Conservation (phyloP, 352 stramenopile genomes). For the Globisporangium camurandrum region DNA sequence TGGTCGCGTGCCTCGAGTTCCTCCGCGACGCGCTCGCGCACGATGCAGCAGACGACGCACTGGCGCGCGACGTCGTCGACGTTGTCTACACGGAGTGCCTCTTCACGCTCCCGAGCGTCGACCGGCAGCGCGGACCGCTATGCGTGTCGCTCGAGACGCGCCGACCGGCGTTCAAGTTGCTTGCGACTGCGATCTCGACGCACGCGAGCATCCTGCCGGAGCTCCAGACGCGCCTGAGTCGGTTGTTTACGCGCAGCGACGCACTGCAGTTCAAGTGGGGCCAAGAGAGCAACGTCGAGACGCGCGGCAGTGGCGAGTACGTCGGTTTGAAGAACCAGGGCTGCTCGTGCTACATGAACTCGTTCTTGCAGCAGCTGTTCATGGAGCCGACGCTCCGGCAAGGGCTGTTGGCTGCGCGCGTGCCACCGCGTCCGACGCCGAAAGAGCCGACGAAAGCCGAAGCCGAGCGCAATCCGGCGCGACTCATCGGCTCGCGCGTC, state of each 20-base stretch:
- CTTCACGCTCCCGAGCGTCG: conserved; percentile 68
- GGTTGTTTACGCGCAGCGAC: conserved; percentile 58
- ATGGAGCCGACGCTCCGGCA: conserved; percentile 79
- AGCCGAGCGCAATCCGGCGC: conserved; percentile 74
- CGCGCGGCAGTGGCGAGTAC: conserved; percentile 69
- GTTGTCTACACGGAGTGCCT: conserved; percentile 82
- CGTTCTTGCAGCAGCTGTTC: conserved; percentile 97
- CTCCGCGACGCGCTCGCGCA: conserved; percentile 58
- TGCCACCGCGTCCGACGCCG: conserved; percentile 39
- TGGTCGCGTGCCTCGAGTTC: conserved; percentile 74
- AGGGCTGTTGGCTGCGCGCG: conserved; percentile 67
- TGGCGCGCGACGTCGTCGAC: conserved; percentile 61
- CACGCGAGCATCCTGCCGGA: conserved; percentile 52
- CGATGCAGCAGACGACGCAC: conserved; percentile 41
- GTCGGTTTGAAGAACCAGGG: conserved; percentile 98
- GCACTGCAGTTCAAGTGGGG: conserved; percentile 67
- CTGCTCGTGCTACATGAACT: conserved; percentile 99
- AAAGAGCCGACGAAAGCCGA: conserved; percentile 84
- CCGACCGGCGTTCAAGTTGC: conserved; percentile 71
- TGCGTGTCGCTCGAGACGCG: conserved; percentile 74
- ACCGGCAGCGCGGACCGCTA: conserved; percentile 53
- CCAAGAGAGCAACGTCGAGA: conserved; percentile 80
- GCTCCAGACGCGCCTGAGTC: conserved; percentile 42
- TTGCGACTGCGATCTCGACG: conserved; percentile 73
- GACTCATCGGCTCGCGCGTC: conserved; percentile 73